phyloP scores from a whole-genome alignment of 495 filamentous ascomycete genomes.

The Bacidia gigantensis region DNA sequence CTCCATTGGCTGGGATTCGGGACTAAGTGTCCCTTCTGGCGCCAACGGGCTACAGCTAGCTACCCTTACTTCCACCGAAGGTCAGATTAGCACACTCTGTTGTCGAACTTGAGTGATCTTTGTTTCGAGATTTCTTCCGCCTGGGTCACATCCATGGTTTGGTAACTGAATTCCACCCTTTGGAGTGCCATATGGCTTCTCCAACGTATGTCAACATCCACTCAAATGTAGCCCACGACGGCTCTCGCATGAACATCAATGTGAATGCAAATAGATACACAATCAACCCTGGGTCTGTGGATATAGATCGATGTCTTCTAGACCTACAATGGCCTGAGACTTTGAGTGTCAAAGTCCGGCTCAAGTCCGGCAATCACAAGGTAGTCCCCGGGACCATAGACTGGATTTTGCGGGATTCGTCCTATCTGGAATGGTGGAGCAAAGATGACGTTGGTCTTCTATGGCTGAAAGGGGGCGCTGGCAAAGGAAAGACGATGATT shows the following conservation, averaged over 20 bases:
- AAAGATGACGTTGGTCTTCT: slow-evolving; percentile 22
- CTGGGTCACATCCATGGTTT: too few relatives aligned
- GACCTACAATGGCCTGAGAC: slow-evolving; percentile 19
- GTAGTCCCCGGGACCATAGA: slow-evolving; percentile 28
- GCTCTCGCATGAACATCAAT: neutral
- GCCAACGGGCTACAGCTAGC: too few relatives aligned
- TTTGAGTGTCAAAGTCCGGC: slow-evolving; percentile 24
- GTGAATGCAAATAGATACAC: neutral
- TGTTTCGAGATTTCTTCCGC: too few relatives aligned
- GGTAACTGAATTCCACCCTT: too few relatives aligned
- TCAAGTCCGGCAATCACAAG: slow-evolving; percentile 28
- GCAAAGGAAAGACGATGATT: slow-evolving; percentile 40
- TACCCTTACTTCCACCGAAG: too few relatives aligned
- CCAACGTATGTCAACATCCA: neutral
- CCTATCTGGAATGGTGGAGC: slow-evolving; percentile 26
- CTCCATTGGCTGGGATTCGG: neutral
- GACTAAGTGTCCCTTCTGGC: neutral
- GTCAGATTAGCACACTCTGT: too few relatives aligned
- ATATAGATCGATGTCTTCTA: neutral
- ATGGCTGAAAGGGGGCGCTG: slow-evolving; percentile 34
- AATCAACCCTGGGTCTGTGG: neutral
- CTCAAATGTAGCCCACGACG: neutral
- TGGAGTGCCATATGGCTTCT: too few relatives aligned
- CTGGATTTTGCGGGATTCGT: slow-evolving; percentile 30
- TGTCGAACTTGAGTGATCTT: too few relatives aligned